phyloP scores from a whole-genome alignment of 176 grass and related monocot genomes.

The Triticum urartu region DNA sequence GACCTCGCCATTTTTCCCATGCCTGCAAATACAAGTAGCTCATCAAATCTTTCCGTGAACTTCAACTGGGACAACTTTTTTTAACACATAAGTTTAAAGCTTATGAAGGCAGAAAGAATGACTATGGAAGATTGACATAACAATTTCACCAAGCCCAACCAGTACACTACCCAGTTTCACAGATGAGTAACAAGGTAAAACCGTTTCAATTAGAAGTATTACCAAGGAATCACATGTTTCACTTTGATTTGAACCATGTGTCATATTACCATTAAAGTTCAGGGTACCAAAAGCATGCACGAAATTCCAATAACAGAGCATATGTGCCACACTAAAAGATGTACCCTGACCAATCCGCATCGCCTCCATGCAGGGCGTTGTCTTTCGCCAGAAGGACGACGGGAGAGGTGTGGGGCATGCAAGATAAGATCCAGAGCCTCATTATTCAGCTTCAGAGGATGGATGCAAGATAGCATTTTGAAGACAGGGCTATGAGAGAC shows the following conservation, averaged over 20 bases:
- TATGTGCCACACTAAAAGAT: neutral
- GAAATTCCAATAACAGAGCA: neutral
- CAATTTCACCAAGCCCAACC: neutral
- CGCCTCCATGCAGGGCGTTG: neutral
- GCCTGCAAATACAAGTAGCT: conserved; percentile 52
- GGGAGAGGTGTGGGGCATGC: neutral
- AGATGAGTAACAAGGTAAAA: conserved; percentile 8
- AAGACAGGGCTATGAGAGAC: too few relatives aligned
- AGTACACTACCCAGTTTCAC: neutral
- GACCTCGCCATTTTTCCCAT: conserved; percentile 89
- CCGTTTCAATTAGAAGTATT: neutral
- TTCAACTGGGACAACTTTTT: conserved; percentile 9
- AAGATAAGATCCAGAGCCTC: neutral
- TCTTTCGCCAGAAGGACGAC: neutral
- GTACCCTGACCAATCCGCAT: neutral
- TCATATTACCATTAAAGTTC: neutral
- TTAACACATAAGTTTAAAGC: neutral
- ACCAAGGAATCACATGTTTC: conserved; percentile 5
- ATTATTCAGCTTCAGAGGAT: too few relatives aligned
- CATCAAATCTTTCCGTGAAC: conserved; percentile 20
- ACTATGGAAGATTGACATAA: neutral
- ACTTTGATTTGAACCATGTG: neutral
- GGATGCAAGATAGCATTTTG: too few relatives aligned
- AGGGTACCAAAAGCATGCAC: neutral
- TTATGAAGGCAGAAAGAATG: neutral